A percentile compares a stretch with the other conserved stretches of the same genome.
Evolutionary conservation across 1,284 basidiomycete genomes (phyloP).

Genomic region (Pascua guehoae): DNA sequence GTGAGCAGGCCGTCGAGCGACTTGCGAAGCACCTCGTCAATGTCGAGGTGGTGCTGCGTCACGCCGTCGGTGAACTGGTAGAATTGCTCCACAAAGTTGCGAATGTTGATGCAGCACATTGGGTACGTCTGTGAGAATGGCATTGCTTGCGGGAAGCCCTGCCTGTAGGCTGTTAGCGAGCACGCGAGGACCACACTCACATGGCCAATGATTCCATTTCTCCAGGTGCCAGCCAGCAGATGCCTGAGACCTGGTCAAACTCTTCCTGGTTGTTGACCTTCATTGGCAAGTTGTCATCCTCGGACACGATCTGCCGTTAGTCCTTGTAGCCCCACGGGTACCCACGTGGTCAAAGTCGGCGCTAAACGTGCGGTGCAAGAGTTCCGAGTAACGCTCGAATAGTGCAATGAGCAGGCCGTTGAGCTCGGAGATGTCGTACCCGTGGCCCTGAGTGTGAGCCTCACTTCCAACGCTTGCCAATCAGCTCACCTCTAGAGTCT

Average conservation of each 20-base stretch:
- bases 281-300: constrained; percentile 93
- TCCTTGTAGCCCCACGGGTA: not conserved
- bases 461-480: constrained; percentile 5
- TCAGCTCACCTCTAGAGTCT: constrained; percentile 77
- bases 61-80: constrained; percentile 96
- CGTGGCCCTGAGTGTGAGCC: constrained; percentile 63
- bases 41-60: constrained; percentile 82
- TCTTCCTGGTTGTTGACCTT: constrained; percentile 69
- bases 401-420: constrained; percentile 80
- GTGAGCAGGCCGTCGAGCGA: constrained; percentile 82
- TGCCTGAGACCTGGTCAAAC: constrained; percentile 69
- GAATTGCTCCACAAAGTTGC: constrained; percentile 90
- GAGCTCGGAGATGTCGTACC: constrained; percentile 76
- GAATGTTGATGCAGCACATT: constrained; percentile 92
- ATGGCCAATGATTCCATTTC: constrained; percentile 63
- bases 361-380: constrained; percentile 79
- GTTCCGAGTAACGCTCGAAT: constrained; percentile 83
- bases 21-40: constrained; percentile 90
- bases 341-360: constrained; percentile 73
- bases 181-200: constrained; percentile 51
- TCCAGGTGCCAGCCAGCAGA: constrained; percentile 75
- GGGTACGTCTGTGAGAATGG: constrained; percentile 97
- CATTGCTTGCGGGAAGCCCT: constrained; percentile 67
- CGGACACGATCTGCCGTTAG: constrained; percentile 65
- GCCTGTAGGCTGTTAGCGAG: constrained; percentile 52